phyloP scores from a whole-genome alignment of 2,329 filamentous ascomycete species.

The Neonectria neomacrospora region DNA sequence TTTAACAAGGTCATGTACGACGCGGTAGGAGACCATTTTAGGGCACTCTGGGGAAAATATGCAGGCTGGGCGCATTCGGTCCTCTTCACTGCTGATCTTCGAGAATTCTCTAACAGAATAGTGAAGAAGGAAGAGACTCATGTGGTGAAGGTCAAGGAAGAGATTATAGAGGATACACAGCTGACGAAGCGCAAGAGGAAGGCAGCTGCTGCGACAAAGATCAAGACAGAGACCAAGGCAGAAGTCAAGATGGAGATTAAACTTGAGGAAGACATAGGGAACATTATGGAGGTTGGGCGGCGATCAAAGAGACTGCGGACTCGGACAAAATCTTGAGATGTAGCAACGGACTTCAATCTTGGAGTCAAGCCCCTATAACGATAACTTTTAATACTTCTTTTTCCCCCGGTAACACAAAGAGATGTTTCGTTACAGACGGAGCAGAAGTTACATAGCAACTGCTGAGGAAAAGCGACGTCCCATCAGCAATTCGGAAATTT shows the following conservation, averaged over 20 bases:
- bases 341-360: not conserved
- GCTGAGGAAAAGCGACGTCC: not conserved
- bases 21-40: constrained; percentile 89
- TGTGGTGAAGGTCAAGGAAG: constrained; percentile 40
- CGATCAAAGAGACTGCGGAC: constrained; percentile 47
- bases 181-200: constrained; percentile 43
- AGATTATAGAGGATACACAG: constrained; percentile 25
- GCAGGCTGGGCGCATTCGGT: constrained; percentile 99
- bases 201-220: constrained; percentile 23
- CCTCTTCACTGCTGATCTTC: constrained; percentile 92
- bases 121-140: constrained; percentile 32
- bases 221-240: constrained; percentile 32
- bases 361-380: not conserved
- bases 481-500: not conserved
- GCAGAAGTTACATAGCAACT: not conserved
- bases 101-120: constrained; percentile 78
- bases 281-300: constrained; percentile 27
- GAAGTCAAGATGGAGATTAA: constrained; percentile 32
- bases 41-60: constrained; percentile 88
- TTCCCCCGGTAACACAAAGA: not conserved
- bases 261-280: constrained; percentile 30
- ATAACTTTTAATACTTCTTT: not conserved
- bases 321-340: constrained; percentile 15
- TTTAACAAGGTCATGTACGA: constrained; percentile 91
- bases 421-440: not conserved